Evolutionary conservation across 257 asterid species (phyloP), one percentile per base, ranked within the genome.

Genomic region (Solanum pennellii): DNA sequence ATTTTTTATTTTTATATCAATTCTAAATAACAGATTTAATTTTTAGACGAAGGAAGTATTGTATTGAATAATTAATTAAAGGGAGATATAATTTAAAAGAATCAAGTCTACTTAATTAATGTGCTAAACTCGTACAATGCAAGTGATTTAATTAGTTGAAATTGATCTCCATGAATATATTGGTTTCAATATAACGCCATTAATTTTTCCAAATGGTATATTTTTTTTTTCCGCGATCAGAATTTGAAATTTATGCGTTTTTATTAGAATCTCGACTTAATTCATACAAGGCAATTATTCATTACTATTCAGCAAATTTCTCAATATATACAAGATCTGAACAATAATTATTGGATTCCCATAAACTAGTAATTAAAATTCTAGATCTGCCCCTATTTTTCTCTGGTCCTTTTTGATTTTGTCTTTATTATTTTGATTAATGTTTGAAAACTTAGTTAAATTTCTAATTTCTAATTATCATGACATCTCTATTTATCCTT

Each of bases 81-180:
- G 4, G 84, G 21, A 25, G 9, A 42, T 11, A 25, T 47, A 7
- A 25, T 27, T 15, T 80, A 27, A 80, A 80, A 29, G 68, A 47
- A 47, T 47, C 20, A 27, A 66, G 42, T 47, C 18, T 27, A 29
- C 29, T 29, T 29, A 15, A 18, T 27, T 47, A 47, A 16, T 59
- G 11, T 15, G 42, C 44, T 16, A 29, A 29, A 29, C 68, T 80
- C 14, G 66, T 80, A 80, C 85, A 15, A 6, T 47, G 27, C 11
- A 80, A 27, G 65, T 47, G 84, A 4, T 47, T 47, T 80, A 66
- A 12, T 66, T 65, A 45, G 66, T 45, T 80, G 68, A 12, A 44
- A 47, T 45, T 45, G 5, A 65, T 68, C 25, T 88, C 88, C 90
- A 11, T 88, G 88, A 86, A 79, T 27, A 52, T 79, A 18, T 86